phyloP scores from a whole-genome alignment of 441 rosid genomes.

The Eugenia klotzschiana region DNA sequence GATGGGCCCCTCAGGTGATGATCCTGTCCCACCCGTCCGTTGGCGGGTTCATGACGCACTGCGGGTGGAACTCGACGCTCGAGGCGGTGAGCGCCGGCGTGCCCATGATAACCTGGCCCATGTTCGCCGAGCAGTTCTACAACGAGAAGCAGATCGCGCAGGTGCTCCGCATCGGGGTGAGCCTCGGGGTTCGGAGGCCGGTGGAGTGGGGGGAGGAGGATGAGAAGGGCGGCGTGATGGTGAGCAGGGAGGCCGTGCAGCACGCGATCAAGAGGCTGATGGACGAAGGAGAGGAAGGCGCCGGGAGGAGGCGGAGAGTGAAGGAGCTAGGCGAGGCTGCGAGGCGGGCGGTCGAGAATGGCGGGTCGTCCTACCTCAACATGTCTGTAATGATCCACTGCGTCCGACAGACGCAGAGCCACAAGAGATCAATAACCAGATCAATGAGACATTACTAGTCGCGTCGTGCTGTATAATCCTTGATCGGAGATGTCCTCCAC shows the following conservation, averaged over 20 bases:
- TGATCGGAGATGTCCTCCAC: background rate
- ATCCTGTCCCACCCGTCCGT: slow-evolving; percentile 3
- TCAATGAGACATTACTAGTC: background rate
- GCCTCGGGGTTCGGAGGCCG: slow-evolving; percentile 1
- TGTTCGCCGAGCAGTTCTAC: slow-evolving; percentile 12
- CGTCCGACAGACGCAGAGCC: background rate
- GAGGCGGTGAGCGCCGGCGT: slow-evolving; percentile 1
- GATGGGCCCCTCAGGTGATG: slow-evolving; percentile 5
- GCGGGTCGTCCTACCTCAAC: background rate
- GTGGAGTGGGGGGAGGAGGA: background rate
- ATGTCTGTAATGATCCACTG: background rate
- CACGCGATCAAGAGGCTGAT: background rate
- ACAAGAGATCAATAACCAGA: background rate
- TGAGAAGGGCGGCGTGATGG: background rate
- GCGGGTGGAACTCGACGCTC: slow-evolving; percentile 10
- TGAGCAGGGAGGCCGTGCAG: background rate
- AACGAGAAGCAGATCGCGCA: slow-evolving; percentile 5
- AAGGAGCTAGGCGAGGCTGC: background rate
- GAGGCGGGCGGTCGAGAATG: background rate
- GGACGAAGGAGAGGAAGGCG: slow-evolving; percentile 1
- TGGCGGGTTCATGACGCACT: slow-evolving; percentile 9
- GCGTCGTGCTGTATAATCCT: background rate
- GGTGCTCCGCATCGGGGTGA: background rate
- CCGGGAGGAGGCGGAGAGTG: background rate
- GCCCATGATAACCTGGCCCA: slow-evolving; percentile 12